These are phyloP conservation scores for Rhizopogon vesiculosus DNA, from an alignment of 768 basidiomycete genomes.

Conservation along the genomic window DNA sequence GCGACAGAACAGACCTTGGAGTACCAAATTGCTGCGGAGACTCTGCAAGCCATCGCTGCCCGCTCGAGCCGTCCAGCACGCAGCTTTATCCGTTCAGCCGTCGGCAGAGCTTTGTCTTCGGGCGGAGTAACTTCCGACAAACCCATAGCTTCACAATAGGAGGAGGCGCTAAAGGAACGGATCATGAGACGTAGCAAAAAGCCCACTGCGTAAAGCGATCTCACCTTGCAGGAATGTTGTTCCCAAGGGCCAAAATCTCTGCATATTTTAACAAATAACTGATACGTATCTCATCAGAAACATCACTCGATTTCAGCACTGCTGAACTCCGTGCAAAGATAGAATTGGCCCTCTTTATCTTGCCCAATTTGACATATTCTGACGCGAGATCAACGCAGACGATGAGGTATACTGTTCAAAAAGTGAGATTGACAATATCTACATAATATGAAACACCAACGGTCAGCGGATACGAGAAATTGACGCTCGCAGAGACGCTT, in stretches of 20 bases:
- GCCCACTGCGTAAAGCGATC: not conserved
- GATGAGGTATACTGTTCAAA: slow-evolving; percentile 48
- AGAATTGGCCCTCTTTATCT: slow-evolving; percentile 55
- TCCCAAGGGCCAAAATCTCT: slow-evolving; percentile 55
- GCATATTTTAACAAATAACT: slow-evolving; percentile 62
- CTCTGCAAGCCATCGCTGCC: slow-evolving; percentile 66
- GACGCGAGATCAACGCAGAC: slow-evolving; percentile 70
- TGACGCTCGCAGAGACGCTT: slow-evolving; percentile 55
- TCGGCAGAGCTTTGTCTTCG: slow-evolving; percentile 45
- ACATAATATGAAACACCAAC: slow-evolving; percentile 28
- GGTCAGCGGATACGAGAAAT: slow-evolving; percentile 36
- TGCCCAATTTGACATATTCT: slow-evolving; percentile 79
- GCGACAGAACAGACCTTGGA: slow-evolving; percentile 51
- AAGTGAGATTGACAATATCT: not conserved
- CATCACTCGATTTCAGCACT: slow-evolving; percentile 36
- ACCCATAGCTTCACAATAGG: slow-evolving; percentile 58
- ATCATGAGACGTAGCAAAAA: not conserved
- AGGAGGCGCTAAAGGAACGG: slow-evolving; percentile 31
- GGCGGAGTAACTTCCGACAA: slow-evolving; percentile 37
- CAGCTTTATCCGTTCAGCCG: slow-evolving; percentile 51
- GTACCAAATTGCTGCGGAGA: slow-evolving; percentile 65
- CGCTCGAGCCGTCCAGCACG: slow-evolving; percentile 60
- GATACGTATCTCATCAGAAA: slow-evolving; percentile 48
- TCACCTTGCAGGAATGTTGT: slow-evolving; percentile 59
- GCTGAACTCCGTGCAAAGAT: slow-evolving; percentile 60